Percentiles rank a stretch among this genome's conserved stretches.
Conservation (phyloP, 2,329 filamentous ascomycete genomes). For the Alternaria postmessia region DNA sequence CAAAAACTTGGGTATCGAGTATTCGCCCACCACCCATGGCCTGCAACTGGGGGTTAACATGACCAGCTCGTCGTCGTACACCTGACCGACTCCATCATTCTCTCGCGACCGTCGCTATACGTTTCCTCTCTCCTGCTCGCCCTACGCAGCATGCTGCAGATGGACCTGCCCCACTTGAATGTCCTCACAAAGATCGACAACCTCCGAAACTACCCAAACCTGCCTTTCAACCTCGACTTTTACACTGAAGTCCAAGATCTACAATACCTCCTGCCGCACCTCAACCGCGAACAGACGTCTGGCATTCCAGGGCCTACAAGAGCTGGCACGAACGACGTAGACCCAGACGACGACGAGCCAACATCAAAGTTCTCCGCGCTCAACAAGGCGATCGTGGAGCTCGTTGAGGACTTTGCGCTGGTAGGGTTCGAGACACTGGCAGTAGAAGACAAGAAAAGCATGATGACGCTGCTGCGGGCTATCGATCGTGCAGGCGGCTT, state of each 20-base stretch:
- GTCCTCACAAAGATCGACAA: conserved; percentile 99
- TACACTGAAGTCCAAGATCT: conserved; percentile 98
- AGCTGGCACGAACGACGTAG: conserved; percentile 52
- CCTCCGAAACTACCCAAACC: conserved; percentile 79
- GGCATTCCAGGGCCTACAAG: conserved; percentile 45
- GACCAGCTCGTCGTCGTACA: conserved; percentile 87
- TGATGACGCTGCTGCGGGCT: conserved; percentile 88
- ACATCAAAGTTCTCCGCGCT: conserved; percentile 77
- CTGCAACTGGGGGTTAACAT: conserved; percentile 34
- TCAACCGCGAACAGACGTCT: conserved; percentile 73
- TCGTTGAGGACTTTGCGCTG: conserved; percentile 89
- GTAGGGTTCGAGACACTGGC: conserved; percentile 93
- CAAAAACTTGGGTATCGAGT: conserved; percentile 94
- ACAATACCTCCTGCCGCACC: conserved; percentile 78
- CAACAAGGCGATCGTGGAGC: conserved; percentile 83
- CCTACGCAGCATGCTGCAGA: conserved; percentile 95
- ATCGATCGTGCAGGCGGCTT: conserved; percentile 95
- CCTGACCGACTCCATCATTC: conserved; percentile 90
- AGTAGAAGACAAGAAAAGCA: conserved; percentile 95
- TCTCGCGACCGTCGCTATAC: conserved; percentile 93
- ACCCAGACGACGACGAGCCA: conserved; percentile 52
- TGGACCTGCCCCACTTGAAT: conserved; percentile 95
- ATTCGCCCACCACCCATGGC: conserved; percentile 52
- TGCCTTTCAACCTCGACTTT: conserved; percentile 95
- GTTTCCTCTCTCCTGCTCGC: conserved; percentile 93